These are phyloP conservation scores for Imleria badia DNA, from an alignment of 768 basidiomycete species.

Conservation along the genomic window DNA sequence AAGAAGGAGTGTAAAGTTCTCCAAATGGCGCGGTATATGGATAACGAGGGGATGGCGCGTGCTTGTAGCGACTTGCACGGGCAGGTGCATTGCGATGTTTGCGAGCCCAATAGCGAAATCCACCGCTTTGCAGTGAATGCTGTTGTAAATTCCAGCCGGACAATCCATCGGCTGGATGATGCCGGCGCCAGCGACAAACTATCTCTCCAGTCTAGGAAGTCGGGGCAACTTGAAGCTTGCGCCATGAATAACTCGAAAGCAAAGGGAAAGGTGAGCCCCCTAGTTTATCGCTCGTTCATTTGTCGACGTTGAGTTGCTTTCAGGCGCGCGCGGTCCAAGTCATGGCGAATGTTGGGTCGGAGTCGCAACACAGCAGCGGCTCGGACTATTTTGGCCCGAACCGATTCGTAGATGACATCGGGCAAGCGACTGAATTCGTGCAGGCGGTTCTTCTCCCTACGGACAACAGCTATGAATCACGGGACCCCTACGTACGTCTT, in stretches of 20 bases:
- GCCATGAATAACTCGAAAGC: not conserved
- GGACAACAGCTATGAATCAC: too few relatives aligned
- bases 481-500: not conserved
- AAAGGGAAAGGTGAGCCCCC: not conserved
- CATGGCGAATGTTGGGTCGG: too few relatives aligned
- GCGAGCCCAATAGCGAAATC: not conserved
- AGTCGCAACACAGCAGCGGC: too few relatives aligned
- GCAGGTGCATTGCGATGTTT: conserved; percentile 6
- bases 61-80: not conserved
- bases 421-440: too few relatives aligned
- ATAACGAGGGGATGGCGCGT: not conserved
- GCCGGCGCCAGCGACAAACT: not conserved
- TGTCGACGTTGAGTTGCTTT: not conserved
- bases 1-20: not conserved
- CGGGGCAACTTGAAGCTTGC: not conserved
- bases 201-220: not conserved
- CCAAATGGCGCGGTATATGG: not conserved
- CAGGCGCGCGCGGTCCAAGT: too few relatives aligned
- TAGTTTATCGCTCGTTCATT: not conserved
- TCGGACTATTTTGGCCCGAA: too few relatives aligned
- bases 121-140: not conserved
- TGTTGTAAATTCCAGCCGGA: not conserved
- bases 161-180: not conserved
- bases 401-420: too few relatives aligned
- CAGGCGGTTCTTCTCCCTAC: too few relatives aligned